phyloP scores from a whole-genome alignment of 257 asterid genomes.

The Solanum megistacrolobum region DNA sequence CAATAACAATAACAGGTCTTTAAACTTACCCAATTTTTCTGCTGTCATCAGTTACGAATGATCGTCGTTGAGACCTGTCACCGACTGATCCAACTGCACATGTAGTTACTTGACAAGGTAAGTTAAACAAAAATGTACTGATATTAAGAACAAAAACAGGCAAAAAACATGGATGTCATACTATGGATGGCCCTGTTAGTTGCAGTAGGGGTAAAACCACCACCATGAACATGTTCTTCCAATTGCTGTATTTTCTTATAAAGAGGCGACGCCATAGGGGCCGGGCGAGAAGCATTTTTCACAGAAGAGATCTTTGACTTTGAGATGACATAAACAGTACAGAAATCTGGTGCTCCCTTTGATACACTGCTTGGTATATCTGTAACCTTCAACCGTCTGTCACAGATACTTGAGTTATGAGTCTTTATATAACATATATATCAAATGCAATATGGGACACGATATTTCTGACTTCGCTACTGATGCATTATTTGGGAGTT shows the following conservation, averaged over 20 bases:
- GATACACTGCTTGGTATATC: slow-evolving; percentile 50
- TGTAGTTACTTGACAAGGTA: neutral
- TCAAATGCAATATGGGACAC: neutral
- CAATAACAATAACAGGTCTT: neutral
- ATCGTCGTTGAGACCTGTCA: slow-evolving; percentile 13
- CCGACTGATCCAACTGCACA: slow-evolving; percentile 6
- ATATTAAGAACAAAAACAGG: neutral
- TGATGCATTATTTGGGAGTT: neutral
- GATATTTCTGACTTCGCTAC: neutral
- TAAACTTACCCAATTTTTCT: slow-evolving; percentile 5
- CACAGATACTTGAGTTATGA: neutral
- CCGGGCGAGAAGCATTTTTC: slow-evolving; percentile 54
- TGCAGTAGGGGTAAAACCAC: neutral
- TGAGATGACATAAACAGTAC: slow-evolving; percentile 72
- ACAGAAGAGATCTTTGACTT: slow-evolving; percentile 69
- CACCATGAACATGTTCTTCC: slow-evolving; percentile 16
- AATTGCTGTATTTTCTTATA: slow-evolving; percentile 22
- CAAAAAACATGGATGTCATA: slow-evolving; percentile 7
- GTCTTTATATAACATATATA: neutral
- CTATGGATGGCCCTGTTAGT: slow-evolving; percentile 2
- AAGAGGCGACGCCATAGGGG: slow-evolving; percentile 61
- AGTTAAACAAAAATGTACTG: neutral
- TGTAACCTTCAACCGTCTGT: slow-evolving; percentile 51
- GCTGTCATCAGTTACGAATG: slow-evolving; percentile 7
- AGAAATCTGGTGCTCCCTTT: slow-evolving; percentile 67